Base-by-base conservation (phyloP, 352 stramenopile species). In the Halophytophthora batemanensis region DNA sequence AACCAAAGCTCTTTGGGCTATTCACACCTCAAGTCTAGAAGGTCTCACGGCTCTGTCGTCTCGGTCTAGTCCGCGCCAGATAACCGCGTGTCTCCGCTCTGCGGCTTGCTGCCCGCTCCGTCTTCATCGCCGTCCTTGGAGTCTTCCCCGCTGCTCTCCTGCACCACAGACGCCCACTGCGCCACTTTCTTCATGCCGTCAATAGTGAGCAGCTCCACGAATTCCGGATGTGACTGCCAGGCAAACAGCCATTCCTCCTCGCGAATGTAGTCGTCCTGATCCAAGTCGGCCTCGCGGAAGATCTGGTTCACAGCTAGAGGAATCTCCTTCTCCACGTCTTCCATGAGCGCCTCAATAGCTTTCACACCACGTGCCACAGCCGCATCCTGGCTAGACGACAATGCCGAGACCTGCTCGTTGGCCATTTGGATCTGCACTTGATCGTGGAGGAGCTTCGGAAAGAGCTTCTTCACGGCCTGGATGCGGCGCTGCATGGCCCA, bases 181-280 rank as follows among this genome's bases (percentile, higher is more conserved):
- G 77, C 75, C 45, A 93, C 78, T 50, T 93, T 93, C 49, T 87
- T 87, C 79, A 93, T 87, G 14, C 79, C 82, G 42, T 93, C 82
- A 44, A 93, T 87, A 1, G 82, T 90, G 69, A 93, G 69, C 38
- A 93, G 62, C 55, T 93, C 82, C 6, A 93, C 79, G 25, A 93
- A 86, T 51, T 93, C 82, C 2, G 82, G 82, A 41, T 90, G 82
- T 2, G 74, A 54, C 44, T 88, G 79, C 79, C 79, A 90, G 38
- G 77, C 74, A 25, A 87, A 86, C n/a, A 91, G 57, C 82, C 82
- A 93, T 56, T 93, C 82, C 36, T 90, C 66, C 45, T 90, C 68
- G 1, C 71, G 68, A 55, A 93, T 93, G 44, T 78, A 87, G 54
- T 89, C 80, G 49, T 90, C 79, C 50, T 89, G 77, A 33, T 90